Evolutionary conservation across 75 land plant genomes (phyloP).

Genomic region (Pinus albicaulis): DNA sequence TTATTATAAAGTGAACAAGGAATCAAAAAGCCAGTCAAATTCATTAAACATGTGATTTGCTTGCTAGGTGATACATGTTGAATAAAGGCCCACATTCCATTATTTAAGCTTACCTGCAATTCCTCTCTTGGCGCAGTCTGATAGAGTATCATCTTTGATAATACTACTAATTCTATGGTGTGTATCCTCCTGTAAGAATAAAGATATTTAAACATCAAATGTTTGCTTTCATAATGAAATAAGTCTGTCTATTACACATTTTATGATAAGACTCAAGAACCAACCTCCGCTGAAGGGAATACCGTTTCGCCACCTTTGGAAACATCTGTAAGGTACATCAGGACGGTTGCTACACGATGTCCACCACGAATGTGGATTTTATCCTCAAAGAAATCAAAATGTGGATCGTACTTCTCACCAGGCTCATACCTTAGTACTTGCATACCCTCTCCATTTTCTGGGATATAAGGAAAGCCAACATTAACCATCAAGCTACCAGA

Average conservation of each 20-base stretch:
- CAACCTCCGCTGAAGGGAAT: slow-evolving; percentile 44
- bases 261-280: neutral
- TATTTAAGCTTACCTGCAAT: slow-evolving; percentile 15
- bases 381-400: slow-evolving; percentile 50
- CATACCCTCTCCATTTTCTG: slow-evolving; percentile 55
- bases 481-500: neutral
- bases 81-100: slow-evolving; percentile 14
- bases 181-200: too few relatives aligned
- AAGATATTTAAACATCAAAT: slow-evolving; percentile 4
- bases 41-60: neutral
- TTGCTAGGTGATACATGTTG: neutral
- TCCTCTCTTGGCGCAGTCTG: neutral
- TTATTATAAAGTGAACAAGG: neutral
- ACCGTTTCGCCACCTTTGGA: slow-evolving; percentile 54
- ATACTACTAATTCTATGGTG: neutral
- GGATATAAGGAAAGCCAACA: neutral
- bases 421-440: slow-evolving; percentile 46
- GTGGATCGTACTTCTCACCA: slow-evolving; percentile 63
- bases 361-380: slow-evolving; percentile 40
- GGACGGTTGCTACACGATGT: slow-evolving; percentile 49
- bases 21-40: neutral
- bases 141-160: slow-evolving; percentile 34
- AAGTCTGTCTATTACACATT: neutral
- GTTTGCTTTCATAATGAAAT: neutral
- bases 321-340: slow-evolving; percentile 30